Base-by-base conservation (phyloP, 2,329 filamentous ascomycete genomes). In the Sporothrix curviconia region DNA sequence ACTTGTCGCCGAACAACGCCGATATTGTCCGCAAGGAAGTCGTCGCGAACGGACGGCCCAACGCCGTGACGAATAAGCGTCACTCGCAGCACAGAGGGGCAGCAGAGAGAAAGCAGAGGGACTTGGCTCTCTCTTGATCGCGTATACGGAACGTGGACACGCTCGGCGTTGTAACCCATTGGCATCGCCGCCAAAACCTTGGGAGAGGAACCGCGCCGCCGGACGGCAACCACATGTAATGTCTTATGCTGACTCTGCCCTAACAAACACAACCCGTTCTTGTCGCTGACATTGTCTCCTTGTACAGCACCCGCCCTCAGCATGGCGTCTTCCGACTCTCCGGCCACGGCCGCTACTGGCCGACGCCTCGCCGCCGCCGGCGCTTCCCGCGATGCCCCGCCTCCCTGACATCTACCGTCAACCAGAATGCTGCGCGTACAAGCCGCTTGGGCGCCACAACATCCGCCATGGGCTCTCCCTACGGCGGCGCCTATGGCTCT, bases 171-270 rank as follows among this genome's bases (percentile, higher is more conserved):
- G 52, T 51, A 58, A 62, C 60, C n/a, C 62, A 85, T 85, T n/a
- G 79, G 82, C 82, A 62, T 96, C 92, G 72, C 94, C 94, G 69
- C 94, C 94, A 57, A 99, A 99, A 76, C 94, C 94, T 47, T 99
- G 94, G 94, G 94, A 99, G 76, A 83, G 87, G 72, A 81, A 86
- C 64, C 87, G 86, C 73, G 81, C 83, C 61, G 78, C 78, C 51
- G 42, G 17, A 46, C 59, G 40, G 77, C 59, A 19, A 37, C 60
- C 37, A 19, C 62, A 50, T 54, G 52, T 19, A 39, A 39, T 39
- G 17, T 24, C 19, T 14, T 49, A n/a, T n/a, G n/a, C 25, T 30
- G 17, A 3, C 2, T 19, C 42, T 30, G 5, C 17, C 30, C 22
- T 36, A n/a, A 9, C 7, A 15, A 14, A 7, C n/a, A 15, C 39